Conservation (phyloP, 1,284 basidiomycete species). For the Gastroboletus turbinatus region DNA sequence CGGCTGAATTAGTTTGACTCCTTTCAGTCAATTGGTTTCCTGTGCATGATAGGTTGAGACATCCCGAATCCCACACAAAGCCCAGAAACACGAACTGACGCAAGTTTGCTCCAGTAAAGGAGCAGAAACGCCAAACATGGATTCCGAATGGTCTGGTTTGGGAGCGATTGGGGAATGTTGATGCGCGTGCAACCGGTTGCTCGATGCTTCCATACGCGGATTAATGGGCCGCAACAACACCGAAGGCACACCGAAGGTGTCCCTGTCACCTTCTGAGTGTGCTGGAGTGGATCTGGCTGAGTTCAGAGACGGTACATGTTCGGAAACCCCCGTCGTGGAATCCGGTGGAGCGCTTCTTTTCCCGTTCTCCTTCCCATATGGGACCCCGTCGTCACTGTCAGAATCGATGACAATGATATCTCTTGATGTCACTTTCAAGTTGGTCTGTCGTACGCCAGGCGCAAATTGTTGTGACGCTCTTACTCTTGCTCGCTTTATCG, state of each 20-base stretch:
- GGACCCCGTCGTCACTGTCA: conserved; percentile 46
- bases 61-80: background rate
- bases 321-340: background rate
- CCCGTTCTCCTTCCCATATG: background rate
- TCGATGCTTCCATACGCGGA: background rate
- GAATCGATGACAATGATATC: conserved; percentile 63
- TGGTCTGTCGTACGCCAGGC: conserved; percentile 4
- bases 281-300: conserved; percentile 1
- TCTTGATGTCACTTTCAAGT: conserved; percentile 16
- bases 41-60: conserved; percentile 5
- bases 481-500: conserved; percentile 25
- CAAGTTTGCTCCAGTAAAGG: conserved; percentile 12
- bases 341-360: background rate
- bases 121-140: conserved; percentile 21
- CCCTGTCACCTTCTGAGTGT: conserved; percentile 8
- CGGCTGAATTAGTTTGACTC: background rate
- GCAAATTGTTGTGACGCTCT: conserved; percentile 2
- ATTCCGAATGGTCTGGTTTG: conserved; percentile 6
- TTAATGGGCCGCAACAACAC: conserved; percentile 19
- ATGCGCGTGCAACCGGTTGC: background rate
- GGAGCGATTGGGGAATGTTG: background rate
- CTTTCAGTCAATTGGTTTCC: background rate
- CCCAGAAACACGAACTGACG: conserved; percentile 16
- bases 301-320: background rate
- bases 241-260: conserved; percentile 34